Evolutionary conservation across 257 asterid species (phyloP).

Genomic region (Solanum pinnatisectum): DNA sequence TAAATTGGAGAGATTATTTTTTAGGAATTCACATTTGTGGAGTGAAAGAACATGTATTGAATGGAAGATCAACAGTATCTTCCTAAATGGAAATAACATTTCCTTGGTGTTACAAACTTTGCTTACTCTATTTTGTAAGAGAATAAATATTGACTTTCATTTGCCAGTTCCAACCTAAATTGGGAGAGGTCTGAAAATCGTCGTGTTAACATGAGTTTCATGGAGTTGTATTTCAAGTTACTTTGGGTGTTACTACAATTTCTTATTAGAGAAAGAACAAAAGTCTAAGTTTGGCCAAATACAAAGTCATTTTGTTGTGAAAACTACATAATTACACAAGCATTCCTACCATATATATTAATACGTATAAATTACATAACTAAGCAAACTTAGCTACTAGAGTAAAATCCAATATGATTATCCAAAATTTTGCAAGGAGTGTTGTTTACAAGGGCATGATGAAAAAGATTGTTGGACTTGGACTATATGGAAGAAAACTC

Average conservation of each 20-base stretch:
- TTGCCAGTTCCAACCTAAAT: neutral
- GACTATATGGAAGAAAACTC: no score
- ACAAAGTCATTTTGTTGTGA: neutral
- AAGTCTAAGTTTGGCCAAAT: no score
- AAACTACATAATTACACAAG: neutral
- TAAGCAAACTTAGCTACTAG: no score
- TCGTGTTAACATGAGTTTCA: neutral
- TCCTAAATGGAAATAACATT: neutral
- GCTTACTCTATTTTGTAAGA: neutral
- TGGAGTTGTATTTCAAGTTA: neutral
- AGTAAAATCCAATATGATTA: no score
- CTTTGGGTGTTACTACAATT: no score
- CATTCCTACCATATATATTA: neutral
- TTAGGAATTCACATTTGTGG: neutral
- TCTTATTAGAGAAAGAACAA: neutral
- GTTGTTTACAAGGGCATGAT: no score
- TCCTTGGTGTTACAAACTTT: neutral
- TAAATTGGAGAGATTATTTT: neutral
- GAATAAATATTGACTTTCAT: neutral
- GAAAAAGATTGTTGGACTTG: no score
- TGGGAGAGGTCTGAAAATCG: neutral
- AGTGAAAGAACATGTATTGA: neutral
- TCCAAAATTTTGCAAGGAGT: no score
- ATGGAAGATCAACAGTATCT: neutral
- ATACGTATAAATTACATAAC: no score